Base-by-base conservation (phyloP, 805 yeast genomes). In the Peterozyma xylosa region DNA sequence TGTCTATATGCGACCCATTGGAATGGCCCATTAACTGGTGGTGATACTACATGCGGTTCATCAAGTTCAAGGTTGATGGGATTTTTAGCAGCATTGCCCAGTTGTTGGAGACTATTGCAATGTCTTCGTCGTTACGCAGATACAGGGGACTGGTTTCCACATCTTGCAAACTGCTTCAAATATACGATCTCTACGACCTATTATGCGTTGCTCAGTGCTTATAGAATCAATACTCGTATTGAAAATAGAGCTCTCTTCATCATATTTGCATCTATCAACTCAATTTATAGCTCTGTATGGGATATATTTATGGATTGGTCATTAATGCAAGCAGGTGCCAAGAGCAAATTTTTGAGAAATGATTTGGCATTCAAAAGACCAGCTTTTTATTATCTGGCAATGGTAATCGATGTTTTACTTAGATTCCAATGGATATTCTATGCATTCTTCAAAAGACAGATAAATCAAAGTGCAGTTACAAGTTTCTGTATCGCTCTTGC, bases 231-330 rank as follows among this genome's bases (percentile, higher is more conserved):
- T 35, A 56, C 65, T 0, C 60, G 66, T 10, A 50, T 60, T 18
- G 53, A 55, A 14, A 61, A 70, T 49, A 69, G 82, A 45, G 78
- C 77, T 0, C 67, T 76, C 1, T 85, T 89, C 55, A 85, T 91
- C 15, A 61, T 79, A 0, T 75, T 89, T 65, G 96, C 95, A 0
- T 57, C 76, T 0, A 52, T 87, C 35, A 90, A 93, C 60, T 78
- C 96, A 0, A 41, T 81, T 1, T 76, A 75, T 55, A 73, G 90
- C 32, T 62, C 84, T 0, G 50, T 80, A 3, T 93, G 99, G 99
- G 99, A 93, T 63, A 66, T 93, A 5, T 67, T 90, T 36, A 88
- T 93, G 96, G 99, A 93, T 67, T 93, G 96, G 91, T 89, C 97
- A 2, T 66, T 93, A 54, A 70, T 85, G 45, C 96, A 87, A 59